phyloP scores from a whole-genome alignment of 2,329 filamentous ascomycete genomes.

The Bipolaris bicolor region DNA sequence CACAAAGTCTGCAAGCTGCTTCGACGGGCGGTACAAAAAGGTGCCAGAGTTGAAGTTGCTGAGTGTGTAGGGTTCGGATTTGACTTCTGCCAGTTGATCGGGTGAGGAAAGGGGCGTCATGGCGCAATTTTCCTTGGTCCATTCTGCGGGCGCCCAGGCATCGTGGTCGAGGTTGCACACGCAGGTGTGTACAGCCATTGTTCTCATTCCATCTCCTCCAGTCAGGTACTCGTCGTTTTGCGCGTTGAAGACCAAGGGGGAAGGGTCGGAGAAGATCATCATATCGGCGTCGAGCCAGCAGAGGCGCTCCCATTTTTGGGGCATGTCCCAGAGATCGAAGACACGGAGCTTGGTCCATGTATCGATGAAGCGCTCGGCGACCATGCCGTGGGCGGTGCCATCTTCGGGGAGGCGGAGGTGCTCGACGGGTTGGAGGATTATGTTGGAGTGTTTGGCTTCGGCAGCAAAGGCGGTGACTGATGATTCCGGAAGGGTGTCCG shows the following conservation, averaged over 20 bases:
- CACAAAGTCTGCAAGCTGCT: constrained; percentile 50
- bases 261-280: constrained; percentile 54
- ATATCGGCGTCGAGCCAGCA: constrained; percentile 63
- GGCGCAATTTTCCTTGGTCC: constrained; percentile 57
- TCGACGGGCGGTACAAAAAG: constrained; percentile 57
- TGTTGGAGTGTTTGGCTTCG: constrained; percentile 51
- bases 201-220: constrained; percentile 37
- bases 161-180: constrained; percentile 60
- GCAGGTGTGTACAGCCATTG: constrained; percentile 59
- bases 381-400: constrained; percentile 45
- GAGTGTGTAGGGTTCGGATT: constrained; percentile 47
- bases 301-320: constrained; percentile 41
- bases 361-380: constrained; percentile 60
- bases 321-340: constrained; percentile 52
- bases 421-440: constrained; percentile 50
- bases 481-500: constrained; percentile 48
- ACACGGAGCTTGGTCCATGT: constrained; percentile 64
- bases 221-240: constrained; percentile 43
- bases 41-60: constrained; percentile 59
- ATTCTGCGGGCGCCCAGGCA: constrained; percentile 58
- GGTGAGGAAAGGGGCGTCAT: constrained; percentile 51
- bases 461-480: constrained; percentile 51
- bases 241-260: constrained; percentile 50
- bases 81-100: constrained; percentile 43
- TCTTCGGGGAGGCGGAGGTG: constrained; percentile 50